phyloP scores from a whole-genome alignment of 1,284 basidiomycete genomes.

The Paramarasmius palmivorus region DNA sequence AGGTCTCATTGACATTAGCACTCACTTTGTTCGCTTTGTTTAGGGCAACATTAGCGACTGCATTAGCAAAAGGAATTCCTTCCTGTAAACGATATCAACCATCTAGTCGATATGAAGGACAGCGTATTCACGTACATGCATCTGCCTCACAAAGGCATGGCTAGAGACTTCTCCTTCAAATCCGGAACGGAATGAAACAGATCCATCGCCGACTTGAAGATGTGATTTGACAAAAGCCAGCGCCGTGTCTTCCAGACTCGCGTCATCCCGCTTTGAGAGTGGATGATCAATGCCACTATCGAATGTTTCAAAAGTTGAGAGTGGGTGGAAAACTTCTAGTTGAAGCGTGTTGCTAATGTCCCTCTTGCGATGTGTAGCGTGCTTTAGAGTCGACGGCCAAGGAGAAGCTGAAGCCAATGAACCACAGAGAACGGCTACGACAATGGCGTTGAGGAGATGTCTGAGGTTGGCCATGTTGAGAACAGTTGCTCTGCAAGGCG shows the following conservation, averaged over 20 bases:
- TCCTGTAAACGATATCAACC: conserved; percentile 23
- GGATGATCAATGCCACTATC: conserved; percentile 28
- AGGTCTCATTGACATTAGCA: conserved; percentile 14
- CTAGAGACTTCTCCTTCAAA: conserved; percentile 25
- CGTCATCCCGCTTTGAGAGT: conserved; percentile 21
- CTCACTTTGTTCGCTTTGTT: conserved; percentile 10
- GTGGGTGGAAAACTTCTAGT: conserved; percentile 32
- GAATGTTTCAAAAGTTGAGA: conserved; percentile 35
- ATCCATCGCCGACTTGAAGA: conserved; percentile 18
- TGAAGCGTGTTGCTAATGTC: conserved; percentile 26
- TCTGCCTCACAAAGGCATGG: conserved; percentile 32
- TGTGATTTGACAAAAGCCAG: conserved; percentile 22
- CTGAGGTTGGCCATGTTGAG: conserved; percentile 17
- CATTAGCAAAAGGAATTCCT: conserved; percentile 37
- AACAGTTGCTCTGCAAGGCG: no score
- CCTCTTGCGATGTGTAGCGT: conserved; percentile 30
- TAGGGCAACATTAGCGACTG: conserved; percentile 39
- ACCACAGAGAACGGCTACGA: conserved; percentile 28
- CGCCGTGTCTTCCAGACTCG: conserved; percentile 22
- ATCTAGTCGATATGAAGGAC: background rate
- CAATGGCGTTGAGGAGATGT: conserved; percentile 30
- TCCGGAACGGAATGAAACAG: conserved; percentile 25
- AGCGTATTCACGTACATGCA: conserved; percentile 22
- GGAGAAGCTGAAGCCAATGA: conserved; percentile 28
- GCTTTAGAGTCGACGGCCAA: conserved; percentile 26